phyloP scores from a whole-genome alignment of 805 yeast species.

The Zygotorulaspora sp. region DNA sequence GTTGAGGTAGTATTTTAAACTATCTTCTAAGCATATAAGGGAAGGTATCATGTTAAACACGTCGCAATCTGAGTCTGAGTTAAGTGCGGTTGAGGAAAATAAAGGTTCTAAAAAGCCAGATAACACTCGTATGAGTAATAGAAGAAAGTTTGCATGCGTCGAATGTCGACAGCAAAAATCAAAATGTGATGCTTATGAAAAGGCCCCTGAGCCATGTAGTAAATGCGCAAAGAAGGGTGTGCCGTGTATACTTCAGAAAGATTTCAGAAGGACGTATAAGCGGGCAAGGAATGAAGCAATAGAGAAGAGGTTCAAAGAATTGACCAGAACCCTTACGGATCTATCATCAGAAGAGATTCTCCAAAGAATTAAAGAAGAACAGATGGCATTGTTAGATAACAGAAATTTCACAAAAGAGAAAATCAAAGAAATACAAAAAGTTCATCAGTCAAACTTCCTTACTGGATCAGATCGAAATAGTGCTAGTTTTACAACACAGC shows the following conservation, averaged over 20 bases:
- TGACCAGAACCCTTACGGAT: constrained; percentile 49
- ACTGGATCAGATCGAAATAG: not conserved
- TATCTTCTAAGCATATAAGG: too few species aligned
- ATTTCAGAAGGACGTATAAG: constrained; percentile 84
- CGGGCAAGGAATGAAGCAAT: constrained; percentile 78
- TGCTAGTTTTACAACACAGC: not conserved
- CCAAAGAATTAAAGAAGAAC: constrained; percentile 28
- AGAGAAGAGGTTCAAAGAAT: constrained; percentile 71
- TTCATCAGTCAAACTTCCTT: not conserved
- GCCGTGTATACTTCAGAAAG: constrained; percentile 68
- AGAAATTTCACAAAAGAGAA: constrained; percentile 32
- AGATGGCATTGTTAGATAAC: constrained; percentile 25
- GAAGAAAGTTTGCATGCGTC: constrained; percentile 79
- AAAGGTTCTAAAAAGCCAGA: constrained; percentile 3
- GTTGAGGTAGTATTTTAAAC: too few species aligned
- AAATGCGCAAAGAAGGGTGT: constrained; percentile 70
- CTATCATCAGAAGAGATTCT: constrained; percentile 31
- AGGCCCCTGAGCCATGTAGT: constrained; percentile 74
- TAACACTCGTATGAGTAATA: constrained; percentile 12
- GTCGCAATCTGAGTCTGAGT: constrained; percentile 16
- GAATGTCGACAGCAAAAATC: constrained; percentile 96
- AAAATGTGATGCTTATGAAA: constrained; percentile 78
- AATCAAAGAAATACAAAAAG: constrained; percentile 17
- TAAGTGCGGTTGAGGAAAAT: constrained; percentile 9
- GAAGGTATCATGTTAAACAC: constrained; percentile 8